Conservation (phyloP, 176 grass and related monocot species). For the Carex cristatella region DNA sequence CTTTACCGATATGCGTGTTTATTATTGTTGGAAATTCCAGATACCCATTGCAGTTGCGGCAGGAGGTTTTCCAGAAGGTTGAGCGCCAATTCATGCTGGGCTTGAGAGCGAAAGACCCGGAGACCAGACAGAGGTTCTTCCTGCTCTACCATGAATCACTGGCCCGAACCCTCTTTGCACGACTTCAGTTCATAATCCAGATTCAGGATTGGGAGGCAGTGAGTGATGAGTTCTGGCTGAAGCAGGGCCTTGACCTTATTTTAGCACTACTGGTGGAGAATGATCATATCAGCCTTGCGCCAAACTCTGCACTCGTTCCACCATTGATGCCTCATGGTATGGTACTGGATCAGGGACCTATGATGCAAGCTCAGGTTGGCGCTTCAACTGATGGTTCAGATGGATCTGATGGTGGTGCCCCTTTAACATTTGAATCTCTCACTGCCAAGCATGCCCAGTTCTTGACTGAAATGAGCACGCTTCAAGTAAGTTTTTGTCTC, state of each 20-base stretch:
- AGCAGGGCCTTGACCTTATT: slow-evolving; percentile 95
- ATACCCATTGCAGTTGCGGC: slow-evolving; percentile 56
- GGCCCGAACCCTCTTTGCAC: slow-evolving; percentile 63
- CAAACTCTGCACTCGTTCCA: slow-evolving; percentile 90
- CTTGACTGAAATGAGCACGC: slow-evolving; percentile 83
- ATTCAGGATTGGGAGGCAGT: slow-evolving; percentile 94
- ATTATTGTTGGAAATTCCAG: slow-evolving; percentile 44
- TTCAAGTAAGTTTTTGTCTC: slow-evolving; percentile 45
- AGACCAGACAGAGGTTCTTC: slow-evolving; percentile 82
- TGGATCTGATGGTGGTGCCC: slow-evolving; percentile 29
- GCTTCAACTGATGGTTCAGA: slow-evolving; percentile 55
- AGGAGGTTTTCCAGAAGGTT: slow-evolving; percentile 89
- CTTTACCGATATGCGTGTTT: background rate
- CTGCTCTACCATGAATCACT: slow-evolving; percentile 82
- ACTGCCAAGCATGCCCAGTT: slow-evolving; percentile 66
- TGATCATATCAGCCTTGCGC: slow-evolving; percentile 74
- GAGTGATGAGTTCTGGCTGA: slow-evolving; percentile 97
- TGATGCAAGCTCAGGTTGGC: slow-evolving; percentile 48
- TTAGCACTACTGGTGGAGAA: slow-evolving; percentile 93
- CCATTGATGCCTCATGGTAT: slow-evolving; percentile 58
- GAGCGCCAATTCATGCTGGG: slow-evolving; percentile 94
- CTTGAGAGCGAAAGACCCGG: slow-evolving; percentile 89
- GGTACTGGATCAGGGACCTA: slow-evolving; percentile 44
- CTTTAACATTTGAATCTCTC: slow-evolving; percentile 82
- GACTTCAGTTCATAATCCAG: slow-evolving; percentile 97